Evolutionary conservation across 495 filamentous ascomycete species (phyloP), one percentile per base, ranked within the genome.

Genomic region (Podospora anserina): DNA sequence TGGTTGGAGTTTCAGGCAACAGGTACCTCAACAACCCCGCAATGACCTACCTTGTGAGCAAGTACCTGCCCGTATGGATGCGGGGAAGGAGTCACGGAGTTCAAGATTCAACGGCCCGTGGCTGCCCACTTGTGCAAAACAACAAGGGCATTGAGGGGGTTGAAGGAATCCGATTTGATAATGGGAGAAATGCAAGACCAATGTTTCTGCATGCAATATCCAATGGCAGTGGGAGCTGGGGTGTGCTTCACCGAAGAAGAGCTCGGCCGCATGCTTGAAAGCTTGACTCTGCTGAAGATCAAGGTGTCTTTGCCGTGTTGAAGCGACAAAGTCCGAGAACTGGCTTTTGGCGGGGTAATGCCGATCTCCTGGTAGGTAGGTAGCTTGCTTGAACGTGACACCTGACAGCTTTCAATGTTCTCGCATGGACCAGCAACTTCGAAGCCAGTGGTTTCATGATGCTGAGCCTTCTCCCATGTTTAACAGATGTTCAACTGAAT

Each of bases 1-100:
- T 70, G 69, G 39, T 49, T 49, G 69, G 54, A 64, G 30, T 58
- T 30, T 55, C 34, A 58, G 58, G 32, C 61, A 59, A 56, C 60
- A 32, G 27, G 16, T 32, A 27, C 20, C 16, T 26, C 15, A 5
- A 62, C 23, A 62, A 5, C 27, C 27, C 18, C 27, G 19, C 19
- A n/a, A 49, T 49, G n/a, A 20, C 19, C 56, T 23, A 27, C 39
- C 39, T 49, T 49, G 39, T 11, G 13, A 13, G 39, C 2, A 49
- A 49, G 39, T 49, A 49, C 9, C 39, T 49, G 7, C 13, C 23
- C 1, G 23, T 23, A 23, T 23, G 23, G 23, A 11, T 49, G 39
- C 39, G 39, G 39, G 39, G 39, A 49, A 3, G 39, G 15, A 13
- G 7, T 49, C 9, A 49, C 9, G 39, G 34, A 39, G 13, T 49